Evolutionary conservation across 2,329 filamentous ascomycete species (phyloP).

Genomic region (Trichoderma brevicompactum): DNA sequence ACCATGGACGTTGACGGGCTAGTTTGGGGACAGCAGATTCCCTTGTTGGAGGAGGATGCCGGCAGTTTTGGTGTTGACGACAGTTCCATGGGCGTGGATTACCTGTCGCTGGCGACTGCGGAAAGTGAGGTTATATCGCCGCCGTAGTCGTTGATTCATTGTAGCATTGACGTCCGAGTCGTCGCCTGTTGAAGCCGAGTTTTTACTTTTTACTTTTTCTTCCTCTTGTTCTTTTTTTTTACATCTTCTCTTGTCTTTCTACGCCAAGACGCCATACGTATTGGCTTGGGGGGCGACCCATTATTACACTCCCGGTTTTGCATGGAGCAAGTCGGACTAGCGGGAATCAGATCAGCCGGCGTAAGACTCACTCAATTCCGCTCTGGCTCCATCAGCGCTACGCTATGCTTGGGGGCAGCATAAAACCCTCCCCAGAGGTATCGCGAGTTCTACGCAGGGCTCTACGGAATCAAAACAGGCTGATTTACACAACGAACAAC

Average conservation of each 20-base stretch:
- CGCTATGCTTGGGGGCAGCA: not conserved
- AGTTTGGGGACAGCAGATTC: slow-evolving; percentile 20
- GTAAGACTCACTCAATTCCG: slow-evolving; percentile 20
- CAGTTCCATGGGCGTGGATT: slow-evolving; percentile 13
- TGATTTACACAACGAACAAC: not conserved
- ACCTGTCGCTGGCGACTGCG: slow-evolving; percentile 13
- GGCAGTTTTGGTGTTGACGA: slow-evolving; percentile 1
- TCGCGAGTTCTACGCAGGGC: not conserved
- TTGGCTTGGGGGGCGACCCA: not conserved
- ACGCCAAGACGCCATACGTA: too few species aligned
- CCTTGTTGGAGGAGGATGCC: slow-evolving; percentile 10
- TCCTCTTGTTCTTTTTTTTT: too few species aligned
- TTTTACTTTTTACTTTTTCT: too few species aligned
- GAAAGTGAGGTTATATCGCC: not conserved
- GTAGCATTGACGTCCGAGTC: too few species aligned
- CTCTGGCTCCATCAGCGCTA: not conserved
- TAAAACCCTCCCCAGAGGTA: not conserved
- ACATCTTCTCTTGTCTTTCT: too few species aligned
- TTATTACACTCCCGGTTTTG: not conserved
- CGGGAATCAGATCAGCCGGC: not conserved
- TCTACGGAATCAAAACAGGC: not conserved
- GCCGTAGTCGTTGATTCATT: not conserved
- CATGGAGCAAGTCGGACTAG: not conserved
- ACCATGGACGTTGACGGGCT: slow-evolving; percentile 21
- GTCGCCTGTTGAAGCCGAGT: not conserved